phyloP scores from a whole-genome alignment of 1,284 basidiomycete species.

The Malassezia nana region DNA sequence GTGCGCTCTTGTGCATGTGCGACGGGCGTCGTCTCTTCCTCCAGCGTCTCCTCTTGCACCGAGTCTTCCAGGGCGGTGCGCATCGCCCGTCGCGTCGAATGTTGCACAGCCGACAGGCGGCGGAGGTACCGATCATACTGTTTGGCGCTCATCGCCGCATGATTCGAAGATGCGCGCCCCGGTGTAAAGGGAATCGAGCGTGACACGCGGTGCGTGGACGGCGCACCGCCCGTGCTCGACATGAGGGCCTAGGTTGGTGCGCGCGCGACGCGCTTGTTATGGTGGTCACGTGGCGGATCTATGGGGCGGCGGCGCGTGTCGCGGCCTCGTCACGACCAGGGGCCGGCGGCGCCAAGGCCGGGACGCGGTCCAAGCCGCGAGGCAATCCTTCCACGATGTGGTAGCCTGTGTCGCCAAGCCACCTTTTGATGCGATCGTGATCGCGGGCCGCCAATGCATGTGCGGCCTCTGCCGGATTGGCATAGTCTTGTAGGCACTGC shows the following conservation, averaged over 20 bases:
- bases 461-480: not conserved
- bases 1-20: not conserved
- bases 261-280: not conserved
- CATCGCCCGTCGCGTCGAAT: constrained; percentile 16
- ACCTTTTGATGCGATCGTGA: constrained; percentile 11
- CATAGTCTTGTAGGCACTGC: not conserved
- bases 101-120: constrained; percentile 16
- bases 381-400: constrained; percentile 12
- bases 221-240: constrained; percentile 7
- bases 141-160: constrained; percentile 11
- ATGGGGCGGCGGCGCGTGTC: not conserved
- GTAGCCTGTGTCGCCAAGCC: constrained; percentile 4
- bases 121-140: constrained; percentile 17
- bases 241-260: not conserved
- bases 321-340: constrained; percentile 26
- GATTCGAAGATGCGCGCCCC: constrained; percentile 3
- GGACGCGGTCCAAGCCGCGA: constrained; percentile 4
- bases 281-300: not conserved
- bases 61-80: constrained; percentile 1
- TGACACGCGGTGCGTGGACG: constrained; percentile 15
- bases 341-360: too few species aligned
- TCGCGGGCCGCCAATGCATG: constrained; percentile 13
- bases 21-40: not conserved
- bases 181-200: constrained; percentile 18
- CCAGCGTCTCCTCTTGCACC: not conserved